Base-by-base conservation (phyloP, 805 yeast genomes). In the Myxozyma melibiosi region DNA sequence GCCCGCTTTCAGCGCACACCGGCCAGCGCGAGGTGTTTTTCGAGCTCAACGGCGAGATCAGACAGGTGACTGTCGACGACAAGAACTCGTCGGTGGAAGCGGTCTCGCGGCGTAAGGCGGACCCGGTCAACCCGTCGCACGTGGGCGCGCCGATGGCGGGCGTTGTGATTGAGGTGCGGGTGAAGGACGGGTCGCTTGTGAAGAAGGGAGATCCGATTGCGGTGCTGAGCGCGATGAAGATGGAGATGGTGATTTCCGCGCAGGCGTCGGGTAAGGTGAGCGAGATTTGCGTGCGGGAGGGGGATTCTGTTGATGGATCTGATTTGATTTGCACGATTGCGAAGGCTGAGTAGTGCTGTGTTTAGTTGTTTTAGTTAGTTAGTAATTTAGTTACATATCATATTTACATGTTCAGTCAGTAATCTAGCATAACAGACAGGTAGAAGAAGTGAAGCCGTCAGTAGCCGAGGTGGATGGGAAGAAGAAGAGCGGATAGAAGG, bases 61-160 rank as follows among this genome's bases (percentile, higher is more conserved):
- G 99, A 80, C 91, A 92, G 70, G 96, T 94, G 61, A 81, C 95
- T 37, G 87, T 94, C 62, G 90, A 85, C 64, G 99, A 92, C 77
- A 88, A 85, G 75, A 82, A 83, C 37, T 89, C 91, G 57, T 85
- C 92, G 52, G 84, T 92, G 58, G 97, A 91, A 74, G 82, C 88
- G 44, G 81, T 88, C 60, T 78, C 92, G 31, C 85, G 96, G 72
- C 88, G 92, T 66, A 94, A 92, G 81, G 98, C 97, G 55, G 90
- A 87, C 66, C 79, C 86, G 16, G 85, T 83, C 70, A 88, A 89
- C 73, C 89, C 95, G 58, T 86, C 85, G 70, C 97, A 94, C 67
- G 85, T 94, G 62, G 98, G 98, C 67, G 96, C 99, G 4, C 99
- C 99, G 75, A 92, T 92, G 98, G 96, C 98, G 40, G 99, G 99